Percentiles rank a stretch among this genome's conserved stretches.
Evolutionary conservation across 495 filamentous ascomycete genomes (phyloP).

Genomic region (Neurospora sp.): DNA sequence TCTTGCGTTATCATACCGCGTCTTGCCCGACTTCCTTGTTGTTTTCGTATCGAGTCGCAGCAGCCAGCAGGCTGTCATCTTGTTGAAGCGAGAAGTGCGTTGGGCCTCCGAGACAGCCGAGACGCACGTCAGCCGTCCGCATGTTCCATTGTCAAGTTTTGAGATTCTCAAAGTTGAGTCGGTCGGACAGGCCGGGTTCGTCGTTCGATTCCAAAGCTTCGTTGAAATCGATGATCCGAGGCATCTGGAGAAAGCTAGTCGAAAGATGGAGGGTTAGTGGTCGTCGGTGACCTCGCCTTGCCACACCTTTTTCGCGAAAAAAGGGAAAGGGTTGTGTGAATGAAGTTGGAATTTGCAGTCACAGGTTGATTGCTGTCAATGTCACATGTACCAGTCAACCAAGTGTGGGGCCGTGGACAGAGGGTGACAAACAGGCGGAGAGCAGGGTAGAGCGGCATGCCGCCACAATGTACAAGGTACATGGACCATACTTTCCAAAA

Average conservation of each 20-base stretch:
- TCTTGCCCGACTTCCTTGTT: neutral
- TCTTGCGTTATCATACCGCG: neutral
- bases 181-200: neutral
- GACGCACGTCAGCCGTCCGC: neutral
- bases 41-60: neutral
- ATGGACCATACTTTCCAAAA: too few species aligned
- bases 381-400: neutral
- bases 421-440: neutral
- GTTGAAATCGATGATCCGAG: neutral
- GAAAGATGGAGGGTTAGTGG: neutral
- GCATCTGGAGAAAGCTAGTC: neutral
- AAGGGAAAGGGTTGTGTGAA: neutral
- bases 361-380: neutral
- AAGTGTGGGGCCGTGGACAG: neutral
- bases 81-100: neutral
- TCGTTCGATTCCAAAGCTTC: neutral
- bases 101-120: neutral
- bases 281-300: neutral
- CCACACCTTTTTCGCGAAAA: neutral
- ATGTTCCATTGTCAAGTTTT: neutral
- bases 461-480: neutral
- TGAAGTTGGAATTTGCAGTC: neutral
- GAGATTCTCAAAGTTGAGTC: neutral
- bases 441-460: neutral
- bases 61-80: neutral